Evolutionary conservation across 768 basidiomycete species (phyloP).

Genomic region (Leccinum obscurum): DNA sequence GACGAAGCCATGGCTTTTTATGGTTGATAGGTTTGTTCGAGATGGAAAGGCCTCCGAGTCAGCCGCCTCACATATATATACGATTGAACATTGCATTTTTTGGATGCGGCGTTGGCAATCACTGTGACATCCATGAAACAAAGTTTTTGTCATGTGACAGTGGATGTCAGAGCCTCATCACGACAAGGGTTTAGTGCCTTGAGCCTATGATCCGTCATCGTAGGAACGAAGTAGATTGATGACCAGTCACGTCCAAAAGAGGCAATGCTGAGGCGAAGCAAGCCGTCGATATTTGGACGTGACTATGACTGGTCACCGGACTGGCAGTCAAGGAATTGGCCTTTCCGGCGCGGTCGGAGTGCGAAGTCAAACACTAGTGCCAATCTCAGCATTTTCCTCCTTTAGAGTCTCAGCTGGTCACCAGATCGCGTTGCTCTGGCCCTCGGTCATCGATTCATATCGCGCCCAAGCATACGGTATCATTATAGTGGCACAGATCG

Average conservation of each 20-base stretch:
- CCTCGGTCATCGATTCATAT: not conserved
- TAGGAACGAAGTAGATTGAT: not conserved
- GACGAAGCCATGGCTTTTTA: constrained; percentile 3
- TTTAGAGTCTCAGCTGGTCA: too few species aligned
- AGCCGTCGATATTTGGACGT: too few species aligned
- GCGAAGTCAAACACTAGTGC: too few species aligned
- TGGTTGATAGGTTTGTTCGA: not conserved
- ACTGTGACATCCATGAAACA: not conserved
- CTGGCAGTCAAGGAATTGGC: too few species aligned
- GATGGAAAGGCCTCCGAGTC: too few species aligned
- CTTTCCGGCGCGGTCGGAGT: too few species aligned
- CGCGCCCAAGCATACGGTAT: not conserved
- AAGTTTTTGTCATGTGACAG: not conserved
- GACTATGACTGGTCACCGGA: too few species aligned
- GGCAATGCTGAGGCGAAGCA: too few species aligned
- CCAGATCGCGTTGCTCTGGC: too few species aligned
- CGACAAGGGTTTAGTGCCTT: not conserved
- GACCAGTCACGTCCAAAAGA: too few species aligned
- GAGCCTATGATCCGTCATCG: too few species aligned
- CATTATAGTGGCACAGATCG: too few species aligned
- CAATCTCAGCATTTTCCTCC: not conserved
- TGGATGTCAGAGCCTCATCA: not conserved
- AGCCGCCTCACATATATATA: not conserved
- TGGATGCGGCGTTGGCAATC: not conserved
- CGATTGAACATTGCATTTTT: not conserved